Evolutionary conservation across 768 basidiomycete genomes (phyloP).

Genomic region (Mycena crocata): DNA sequence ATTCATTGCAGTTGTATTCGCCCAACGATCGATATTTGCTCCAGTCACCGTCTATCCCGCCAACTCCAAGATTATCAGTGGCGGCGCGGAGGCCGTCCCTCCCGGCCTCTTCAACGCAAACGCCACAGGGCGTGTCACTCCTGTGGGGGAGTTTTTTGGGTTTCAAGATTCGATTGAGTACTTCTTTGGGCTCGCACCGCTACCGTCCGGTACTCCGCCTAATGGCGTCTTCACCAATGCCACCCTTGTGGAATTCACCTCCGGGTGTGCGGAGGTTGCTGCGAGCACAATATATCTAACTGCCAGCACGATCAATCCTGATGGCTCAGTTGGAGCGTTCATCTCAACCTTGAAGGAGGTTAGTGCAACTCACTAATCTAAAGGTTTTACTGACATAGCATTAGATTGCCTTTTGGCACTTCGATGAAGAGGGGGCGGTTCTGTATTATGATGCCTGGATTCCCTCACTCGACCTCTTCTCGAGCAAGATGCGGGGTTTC

Average conservation of each 20-base stretch:
- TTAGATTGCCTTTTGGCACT: constrained; percentile 21
- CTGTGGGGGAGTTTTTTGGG: constrained; percentile 21
- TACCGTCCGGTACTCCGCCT: constrained; percentile 1
- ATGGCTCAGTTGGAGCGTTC: neutral
- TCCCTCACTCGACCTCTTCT: neutral
- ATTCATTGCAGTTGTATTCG: accelerated
- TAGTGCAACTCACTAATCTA: neutral
- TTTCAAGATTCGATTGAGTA: constrained; percentile 26
- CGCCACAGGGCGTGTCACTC: constrained; percentile 17
- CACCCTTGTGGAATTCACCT: constrained; percentile 16
- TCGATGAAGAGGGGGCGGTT: constrained; percentile 15
- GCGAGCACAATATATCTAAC: constrained; percentile 18
- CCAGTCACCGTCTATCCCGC: constrained; percentile 17
- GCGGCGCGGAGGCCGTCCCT: constrained; percentile 4
- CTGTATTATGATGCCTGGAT: constrained; percentile 16
- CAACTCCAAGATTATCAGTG: constrained; percentile 12
- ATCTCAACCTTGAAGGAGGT: constrained; percentile 19
- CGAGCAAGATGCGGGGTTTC: neutral
- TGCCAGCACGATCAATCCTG: constrained; percentile 11
- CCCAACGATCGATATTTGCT: neutral
- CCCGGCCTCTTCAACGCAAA: constrained; percentile 13
- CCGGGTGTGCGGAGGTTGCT: constrained; percentile 13
- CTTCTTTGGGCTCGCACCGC: constrained; percentile 24
- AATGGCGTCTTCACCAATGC: constrained; percentile 20
- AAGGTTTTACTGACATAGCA: neutral